Conservation (phyloP, 352 stramenopile genomes). For the Achlya hypogyna region DNA sequence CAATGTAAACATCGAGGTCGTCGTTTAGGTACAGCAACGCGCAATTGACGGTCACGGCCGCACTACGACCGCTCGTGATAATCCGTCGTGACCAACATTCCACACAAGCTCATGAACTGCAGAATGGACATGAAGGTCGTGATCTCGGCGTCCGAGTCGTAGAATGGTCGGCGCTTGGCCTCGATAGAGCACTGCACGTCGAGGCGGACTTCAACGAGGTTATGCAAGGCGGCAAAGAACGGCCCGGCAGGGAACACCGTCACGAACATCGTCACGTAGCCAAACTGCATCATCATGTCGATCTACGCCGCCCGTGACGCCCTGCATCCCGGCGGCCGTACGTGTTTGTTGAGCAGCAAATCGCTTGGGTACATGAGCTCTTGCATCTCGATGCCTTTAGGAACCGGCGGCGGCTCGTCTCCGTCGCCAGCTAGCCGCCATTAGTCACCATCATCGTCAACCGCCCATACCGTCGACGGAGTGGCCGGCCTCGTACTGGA, state of each 20-base stretch:
- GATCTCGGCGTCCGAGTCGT: conserved; percentile 78
- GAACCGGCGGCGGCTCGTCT: conserved; percentile 21
- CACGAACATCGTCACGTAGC: conserved; percentile 93
- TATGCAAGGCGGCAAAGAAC: conserved; percentile 78
- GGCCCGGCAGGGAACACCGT: conserved; percentile 84
- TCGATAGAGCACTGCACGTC: conserved; percentile 76
- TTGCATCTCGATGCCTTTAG: conserved; percentile 46
- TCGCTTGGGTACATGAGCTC: conserved; percentile 62
- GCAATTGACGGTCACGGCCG: conserved; percentile 65
- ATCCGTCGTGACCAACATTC: neutral
- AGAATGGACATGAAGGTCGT: conserved; percentile 88
- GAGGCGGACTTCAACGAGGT: conserved; percentile 81
- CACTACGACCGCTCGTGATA: conserved; percentile 6
- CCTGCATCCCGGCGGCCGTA: neutral
- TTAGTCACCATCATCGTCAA: too few species aligned
- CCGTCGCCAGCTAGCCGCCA: too few species aligned
- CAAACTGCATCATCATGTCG: conserved; percentile 82
- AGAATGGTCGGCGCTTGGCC: conserved; percentile 56
- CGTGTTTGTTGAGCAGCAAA: conserved; percentile 63
- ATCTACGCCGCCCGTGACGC: conserved; percentile 22
- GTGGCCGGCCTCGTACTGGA: too few species aligned
- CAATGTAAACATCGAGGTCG: conserved; percentile 26
- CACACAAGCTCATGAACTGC: conserved; percentile 81
- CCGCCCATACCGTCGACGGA: too few species aligned
- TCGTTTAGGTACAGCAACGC: conserved; percentile 65